Base-by-base conservation (phyloP, 2,329 filamentous ascomycete species). In the Diplodia sapinea region DNA sequence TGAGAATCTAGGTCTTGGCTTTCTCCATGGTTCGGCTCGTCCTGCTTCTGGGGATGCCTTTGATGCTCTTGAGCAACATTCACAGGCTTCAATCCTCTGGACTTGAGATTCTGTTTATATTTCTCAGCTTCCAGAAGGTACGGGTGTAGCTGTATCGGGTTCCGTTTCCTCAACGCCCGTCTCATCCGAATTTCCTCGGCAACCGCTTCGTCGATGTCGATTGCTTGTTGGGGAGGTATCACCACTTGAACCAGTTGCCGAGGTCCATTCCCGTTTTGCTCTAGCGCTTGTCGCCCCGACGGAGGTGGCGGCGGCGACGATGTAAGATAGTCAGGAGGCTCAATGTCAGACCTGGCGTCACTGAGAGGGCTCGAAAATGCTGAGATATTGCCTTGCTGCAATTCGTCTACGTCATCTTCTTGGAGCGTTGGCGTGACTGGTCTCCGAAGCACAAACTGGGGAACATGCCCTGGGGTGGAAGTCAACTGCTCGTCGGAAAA, bases 141-240 rank as follows among this genome's bases (percentile, higher is more conserved):
- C 2, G 82, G 82, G 73, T 84, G 80, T 33, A 84, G 70, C 70
- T 84, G 82, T 56, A 82, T 82, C 15, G 82, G 79, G 56, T 82
- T 82, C 11, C 82, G 75, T 55, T 79, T 73, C n/a, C 82, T 76
- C 26, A 84, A 75, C 9, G 74, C 78, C 50, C 81, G 56, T 29
- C 54, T 36, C 20, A 66, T 59, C 23, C 54, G 47, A 20, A 47
- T 50, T 38, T 40, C 26, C 33, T 66, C 64, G 2, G 52, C 64
- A 29, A 38, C 40, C 7, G 29, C 26, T 23, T 51, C 20, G n/a
- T 59, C 40, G 8, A 66, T 13, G 11, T 26, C 8, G n/a, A 33
- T 2, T n/a, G 23, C 23, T 26, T 17, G 11, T 13, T 4, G 29
- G 17, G 23, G 43, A 11, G 64, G 40, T 40, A 66, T 51, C 12